Evolutionary conservation across 768 basidiomycete species (phyloP).

Genomic region (Suillus sp.): DNA sequence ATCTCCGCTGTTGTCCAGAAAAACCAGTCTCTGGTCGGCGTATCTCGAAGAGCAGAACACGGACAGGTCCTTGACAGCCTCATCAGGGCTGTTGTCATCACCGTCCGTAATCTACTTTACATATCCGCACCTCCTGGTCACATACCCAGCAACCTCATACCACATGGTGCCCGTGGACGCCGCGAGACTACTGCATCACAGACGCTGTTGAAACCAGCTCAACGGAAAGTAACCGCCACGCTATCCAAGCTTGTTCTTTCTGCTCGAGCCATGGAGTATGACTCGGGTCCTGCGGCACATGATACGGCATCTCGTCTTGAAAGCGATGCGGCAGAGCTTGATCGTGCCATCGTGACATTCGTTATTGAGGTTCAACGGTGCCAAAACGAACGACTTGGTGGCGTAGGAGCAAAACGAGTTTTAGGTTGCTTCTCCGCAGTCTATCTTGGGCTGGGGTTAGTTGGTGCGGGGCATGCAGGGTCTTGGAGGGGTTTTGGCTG

Average conservation of each 20-base stretch:
- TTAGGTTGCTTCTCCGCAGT: constrained; percentile 60
- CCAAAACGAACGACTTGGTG: constrained; percentile 38
- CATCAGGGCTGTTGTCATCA: constrained; percentile 62
- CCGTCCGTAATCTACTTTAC: constrained; percentile 80
- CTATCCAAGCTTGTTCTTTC: constrained; percentile 88
- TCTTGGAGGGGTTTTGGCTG: constrained; percentile 88
- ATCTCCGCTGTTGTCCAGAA: constrained; percentile 62
- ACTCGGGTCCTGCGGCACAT: constrained; percentile 61
- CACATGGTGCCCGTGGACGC: constrained; percentile 48
- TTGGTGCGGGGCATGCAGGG: constrained; percentile 76
- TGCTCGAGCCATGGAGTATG: constrained; percentile 86
- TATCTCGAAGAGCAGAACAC: constrained; percentile 53
- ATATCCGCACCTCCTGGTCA: constrained; percentile 62
- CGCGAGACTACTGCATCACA: constrained; percentile 48
- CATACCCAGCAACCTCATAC: constrained; percentile 57
- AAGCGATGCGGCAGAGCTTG: constrained; percentile 74
- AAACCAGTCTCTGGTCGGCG: constrained; percentile 51
- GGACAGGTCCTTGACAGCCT: constrained; percentile 61
- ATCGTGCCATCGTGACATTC: constrained; percentile 68
- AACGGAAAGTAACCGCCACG: constrained; percentile 85
- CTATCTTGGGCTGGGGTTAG: constrained; percentile 74
- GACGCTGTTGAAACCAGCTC: constrained; percentile 73
- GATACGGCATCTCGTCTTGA: constrained; percentile 74
- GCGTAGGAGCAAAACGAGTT: constrained; percentile 49
- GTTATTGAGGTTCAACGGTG: constrained; percentile 68